Percentiles rank a stretch among this genome's conserved stretches.
phyloP scores from a whole-genome alignment of 345 rosid species.

The Lagerstroemia speciosa region DNA sequence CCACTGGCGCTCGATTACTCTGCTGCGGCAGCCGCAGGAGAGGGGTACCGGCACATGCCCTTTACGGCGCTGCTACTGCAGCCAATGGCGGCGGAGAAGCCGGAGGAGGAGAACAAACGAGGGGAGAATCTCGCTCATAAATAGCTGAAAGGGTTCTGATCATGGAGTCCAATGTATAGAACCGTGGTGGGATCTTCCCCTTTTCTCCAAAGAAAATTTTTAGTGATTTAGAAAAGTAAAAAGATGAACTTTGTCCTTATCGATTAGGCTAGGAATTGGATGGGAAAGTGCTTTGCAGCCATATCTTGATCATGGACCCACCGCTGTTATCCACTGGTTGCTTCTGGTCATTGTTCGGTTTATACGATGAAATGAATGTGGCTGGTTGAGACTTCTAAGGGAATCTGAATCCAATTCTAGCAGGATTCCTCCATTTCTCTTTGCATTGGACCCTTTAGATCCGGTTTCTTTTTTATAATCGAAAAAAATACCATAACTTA shows the following conservation, averaged over 20 bases:
- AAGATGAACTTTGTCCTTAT: no score
- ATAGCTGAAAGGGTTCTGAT: not conserved
- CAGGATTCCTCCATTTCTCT: no score
- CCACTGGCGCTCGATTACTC: constrained; percentile 18
- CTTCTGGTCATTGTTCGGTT: not conserved
- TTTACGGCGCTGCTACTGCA: constrained; percentile 49
- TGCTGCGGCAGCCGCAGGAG: constrained; percentile 4
- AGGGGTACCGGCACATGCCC: constrained; percentile 43
- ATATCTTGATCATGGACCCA: no score
- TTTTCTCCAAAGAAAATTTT: not conserved
- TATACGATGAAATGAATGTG: not conserved
- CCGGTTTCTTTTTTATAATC: no score
- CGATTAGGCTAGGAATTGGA: no score
- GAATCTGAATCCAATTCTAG: no score
- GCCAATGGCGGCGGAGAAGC: constrained; percentile 19
- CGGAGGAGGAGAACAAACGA: constrained; percentile 18
- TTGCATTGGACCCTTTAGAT: no score
- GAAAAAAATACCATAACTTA: no score
- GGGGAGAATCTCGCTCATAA: constrained; percentile 2
- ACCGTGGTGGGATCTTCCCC: not conserved
- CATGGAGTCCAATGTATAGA: not conserved
- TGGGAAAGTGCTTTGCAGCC: no score
- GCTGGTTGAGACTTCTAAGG: not conserved
- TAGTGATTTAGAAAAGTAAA: no score
- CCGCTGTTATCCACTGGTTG: not conserved